Conservation (phyloP, 805 yeast genomes). For the Candida ponderosae region DNA sequence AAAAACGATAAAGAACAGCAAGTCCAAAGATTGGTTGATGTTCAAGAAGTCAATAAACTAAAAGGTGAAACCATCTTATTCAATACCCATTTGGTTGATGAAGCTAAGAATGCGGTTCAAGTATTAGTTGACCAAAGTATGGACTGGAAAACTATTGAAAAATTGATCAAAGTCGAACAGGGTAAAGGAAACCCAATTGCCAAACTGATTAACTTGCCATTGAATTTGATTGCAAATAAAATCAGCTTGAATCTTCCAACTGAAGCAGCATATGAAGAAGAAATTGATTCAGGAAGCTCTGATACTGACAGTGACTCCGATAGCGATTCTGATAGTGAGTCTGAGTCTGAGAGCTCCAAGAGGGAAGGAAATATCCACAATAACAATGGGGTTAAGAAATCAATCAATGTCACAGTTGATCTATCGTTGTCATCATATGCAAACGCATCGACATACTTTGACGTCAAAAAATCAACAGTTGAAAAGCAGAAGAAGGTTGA, state of each 20-base stretch:
- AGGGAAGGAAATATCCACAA: slow-evolving; percentile 4
- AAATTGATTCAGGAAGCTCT: slow-evolving; percentile 18
- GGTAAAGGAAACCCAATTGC: slow-evolving; percentile 60
- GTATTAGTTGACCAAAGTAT: slow-evolving; percentile 68
- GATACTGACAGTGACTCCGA: slow-evolving; percentile 13
- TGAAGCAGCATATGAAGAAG: slow-evolving; percentile 29
- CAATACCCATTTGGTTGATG: slow-evolving; percentile 63
- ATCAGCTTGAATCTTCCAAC: slow-evolving; percentile 50
- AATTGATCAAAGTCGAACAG: slow-evolving; percentile 63
- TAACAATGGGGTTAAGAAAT: slow-evolving; percentile 12
- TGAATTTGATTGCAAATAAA: slow-evolving; percentile 62
- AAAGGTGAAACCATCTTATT: slow-evolving; percentile 70
- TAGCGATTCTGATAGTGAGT: slow-evolving; percentile 20
- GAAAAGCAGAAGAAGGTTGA: slow-evolving; percentile 77
- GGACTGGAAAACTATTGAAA: slow-evolving; percentile 91
- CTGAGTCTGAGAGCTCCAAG: slow-evolving; percentile 15
- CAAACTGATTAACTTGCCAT: slow-evolving; percentile 49
- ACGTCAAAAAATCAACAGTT: slow-evolving; percentile 64
- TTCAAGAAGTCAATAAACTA: slow-evolving; percentile 53
- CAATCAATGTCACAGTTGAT: slow-evolving; percentile 55
- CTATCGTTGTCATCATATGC: slow-evolving; percentile 74
- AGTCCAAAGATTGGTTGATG: slow-evolving; percentile 53
- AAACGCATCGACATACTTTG: slow-evolving; percentile 77
- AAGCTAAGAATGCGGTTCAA: slow-evolving; percentile 62
- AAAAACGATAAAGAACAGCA: slow-evolving; percentile 64